These are phyloP conservation scores for Ilyonectria sp. DNA, from an alignment of 2,329 filamentous ascomycete genomes.

Conservation along the genomic window DNA sequence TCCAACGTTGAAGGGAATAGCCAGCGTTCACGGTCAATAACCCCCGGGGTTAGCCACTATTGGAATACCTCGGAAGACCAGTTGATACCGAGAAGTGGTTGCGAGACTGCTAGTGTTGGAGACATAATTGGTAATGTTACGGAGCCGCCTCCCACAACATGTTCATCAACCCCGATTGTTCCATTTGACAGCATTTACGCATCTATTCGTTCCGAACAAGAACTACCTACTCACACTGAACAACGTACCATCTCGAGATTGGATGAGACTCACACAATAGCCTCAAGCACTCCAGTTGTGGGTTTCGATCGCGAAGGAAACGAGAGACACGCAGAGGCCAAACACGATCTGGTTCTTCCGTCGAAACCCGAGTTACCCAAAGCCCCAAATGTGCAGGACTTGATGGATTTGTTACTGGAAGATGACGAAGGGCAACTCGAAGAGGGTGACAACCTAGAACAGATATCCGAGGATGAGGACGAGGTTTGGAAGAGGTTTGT, in stretches of 20 bases:
- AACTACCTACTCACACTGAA: slow-evolving; percentile 12
- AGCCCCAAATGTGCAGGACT: slow-evolving; percentile 33
- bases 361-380: slow-evolving; percentile 9
- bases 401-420: slow-evolving; percentile 41
- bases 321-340: slow-evolving; percentile 7
- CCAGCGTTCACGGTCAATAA: slow-evolving; percentile 21
- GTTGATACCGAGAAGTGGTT: background rate
- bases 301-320: slow-evolving; percentile 5
- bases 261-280: background rate
- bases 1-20: background rate
- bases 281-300: background rate
- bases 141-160: background rate
- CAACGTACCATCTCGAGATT: background rate
- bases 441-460: background rate
- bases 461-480: slow-evolving; percentile 38
- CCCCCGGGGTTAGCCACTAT: slow-evolving; percentile 37
- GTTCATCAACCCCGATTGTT: background rate
- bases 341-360: slow-evolving; percentile 23
- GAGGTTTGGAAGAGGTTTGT: slow-evolving; percentile 51
- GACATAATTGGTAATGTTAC: background rate
- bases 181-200: slow-evolving; percentile 3
- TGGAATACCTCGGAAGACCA: slow-evolving; percentile 30
- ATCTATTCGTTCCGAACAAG: background rate
- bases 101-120: background rate
- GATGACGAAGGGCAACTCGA: slow-evolving; percentile 21